These are phyloP conservation scores for Schrenkiella parvula DNA, from an alignment of 345 rosid genomes.

Conservation along the genomic window DNA sequence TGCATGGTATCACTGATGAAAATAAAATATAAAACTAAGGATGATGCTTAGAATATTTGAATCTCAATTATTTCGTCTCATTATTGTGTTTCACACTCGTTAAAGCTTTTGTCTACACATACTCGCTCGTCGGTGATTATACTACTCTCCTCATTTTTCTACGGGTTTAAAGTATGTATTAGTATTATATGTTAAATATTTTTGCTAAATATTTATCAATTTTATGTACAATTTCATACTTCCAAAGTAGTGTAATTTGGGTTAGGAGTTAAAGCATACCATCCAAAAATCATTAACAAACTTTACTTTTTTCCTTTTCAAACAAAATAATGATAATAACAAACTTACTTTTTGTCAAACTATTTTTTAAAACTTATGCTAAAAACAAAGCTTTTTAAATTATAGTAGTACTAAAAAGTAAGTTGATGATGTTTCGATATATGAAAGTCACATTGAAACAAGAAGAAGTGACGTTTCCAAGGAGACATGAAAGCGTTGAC, in stretches of 20 bases:
- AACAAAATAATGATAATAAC: too few species aligned
- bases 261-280: neutral
- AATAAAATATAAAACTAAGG: neutral
- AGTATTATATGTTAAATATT: too few species aligned
- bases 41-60: neutral
- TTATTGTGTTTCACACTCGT: neutral
- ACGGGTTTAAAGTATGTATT: neutral
- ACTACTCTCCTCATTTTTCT: neutral
- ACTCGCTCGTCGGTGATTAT: constrained; percentile 24
- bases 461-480: constrained; percentile 23
- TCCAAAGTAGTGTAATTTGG: neutral
- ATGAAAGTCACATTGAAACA: constrained; percentile 18
- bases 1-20: neutral
- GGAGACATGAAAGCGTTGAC: constrained; percentile 33
- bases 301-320: too few species aligned
- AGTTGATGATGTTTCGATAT: constrained; percentile 5
- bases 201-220: neutral
- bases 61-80: neutral
- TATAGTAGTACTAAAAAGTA: neutral
- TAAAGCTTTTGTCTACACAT: constrained; percentile 7
- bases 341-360: too few species aligned
- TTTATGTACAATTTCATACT: neutral
- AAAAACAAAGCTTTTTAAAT: too few species aligned
- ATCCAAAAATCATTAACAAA: too few species aligned
- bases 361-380: too few species aligned